Evolutionary conservation across 2,329 filamentous ascomycete genomes (phyloP).

Genomic region (Sporothrix pseudoabietina): DNA sequence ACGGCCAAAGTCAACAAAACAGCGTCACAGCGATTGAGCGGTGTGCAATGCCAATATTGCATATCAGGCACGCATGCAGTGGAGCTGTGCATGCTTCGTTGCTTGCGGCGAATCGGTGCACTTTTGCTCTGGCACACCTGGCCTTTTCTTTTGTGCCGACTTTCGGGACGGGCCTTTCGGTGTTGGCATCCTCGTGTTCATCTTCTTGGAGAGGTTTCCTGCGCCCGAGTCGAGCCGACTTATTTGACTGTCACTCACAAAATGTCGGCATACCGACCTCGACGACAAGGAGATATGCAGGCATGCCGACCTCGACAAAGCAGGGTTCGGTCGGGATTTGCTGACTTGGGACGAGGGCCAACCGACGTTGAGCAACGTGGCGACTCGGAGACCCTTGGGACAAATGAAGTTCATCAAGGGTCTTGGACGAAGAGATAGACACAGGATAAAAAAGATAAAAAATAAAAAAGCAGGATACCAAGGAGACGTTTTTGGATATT

Average conservation of each 20-base stretch:
- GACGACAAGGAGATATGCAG: background rate
- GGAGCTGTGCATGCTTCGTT: slow-evolving; percentile 10
- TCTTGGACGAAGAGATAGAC: background rate
- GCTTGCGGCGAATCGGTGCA: background rate
- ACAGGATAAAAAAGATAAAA: background rate
- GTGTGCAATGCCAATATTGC: slow-evolving; percentile 16
- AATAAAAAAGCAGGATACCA: background rate
- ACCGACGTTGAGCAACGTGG: background rate
- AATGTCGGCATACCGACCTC: background rate
- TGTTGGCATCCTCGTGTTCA: background rate
- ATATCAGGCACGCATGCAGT: slow-evolving; percentile 17
- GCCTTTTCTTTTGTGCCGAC: background rate
- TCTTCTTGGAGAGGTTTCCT: background rate
- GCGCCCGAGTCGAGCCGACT: background rate
- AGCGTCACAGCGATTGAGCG: background rate
- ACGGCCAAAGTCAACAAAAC: background rate
- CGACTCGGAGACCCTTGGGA: background rate
- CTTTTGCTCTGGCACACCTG: background rate
- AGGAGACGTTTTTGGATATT: background rate
- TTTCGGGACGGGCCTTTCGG: slow-evolving; percentile 9
- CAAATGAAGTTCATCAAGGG: background rate
- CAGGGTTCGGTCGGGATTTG: background rate
- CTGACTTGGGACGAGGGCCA: background rate
- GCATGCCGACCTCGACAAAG: background rate
- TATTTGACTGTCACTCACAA: background rate